Evolutionary conservation across 805 yeast genomes (phyloP), one percentile per base, ranked within the genome.

Genomic region (Metschnikowia picachoensis): DNA sequence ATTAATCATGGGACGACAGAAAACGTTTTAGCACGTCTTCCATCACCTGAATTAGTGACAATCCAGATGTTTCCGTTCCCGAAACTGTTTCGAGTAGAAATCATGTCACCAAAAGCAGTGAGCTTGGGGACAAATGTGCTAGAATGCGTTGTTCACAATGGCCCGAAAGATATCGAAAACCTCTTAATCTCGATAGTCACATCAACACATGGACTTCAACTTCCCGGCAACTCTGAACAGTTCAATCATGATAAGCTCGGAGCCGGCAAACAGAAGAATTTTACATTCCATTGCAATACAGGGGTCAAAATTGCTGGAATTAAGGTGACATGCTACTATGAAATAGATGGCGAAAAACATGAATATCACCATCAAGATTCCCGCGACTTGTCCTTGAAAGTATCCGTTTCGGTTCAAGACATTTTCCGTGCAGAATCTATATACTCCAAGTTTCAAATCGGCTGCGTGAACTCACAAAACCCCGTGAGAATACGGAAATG

Each of bases 341-440:
- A 48, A 10, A 44, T 49, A 6, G 56, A 60, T 7, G 57, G 52
- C 4, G 58, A 52, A 25, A 39, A 16, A 6, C 61, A 55, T 51
- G 44, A 56, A 41, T 60, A 64, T 50, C 10, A 39, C 32, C 42
- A 68, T 10, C 59, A 58, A 15, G 57, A 65, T 5, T 67, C 65
- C 34, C 58, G 85, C 6, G 83, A 84, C 48, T 77, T 82, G 6
- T 64, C 78, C 1, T 67, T 87, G 33, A 71, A 78, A 5, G 66
- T 87, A 8, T 83, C 89, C 0, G 94, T 87, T 1, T 81, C 88
- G 2, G 95, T 87, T 2, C 92, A 86, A 56, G 96, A 88, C 60
- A 80, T 83, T 10, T 87, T 86, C 68, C 78, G 80, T 51, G 61
- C 76, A 3, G 61, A 75, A 14, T 65, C 71, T 28, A 65, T 87